Base-by-base conservation (phyloP, 352 stramenopile species). In the Phytophthora tentaculata region DNA sequence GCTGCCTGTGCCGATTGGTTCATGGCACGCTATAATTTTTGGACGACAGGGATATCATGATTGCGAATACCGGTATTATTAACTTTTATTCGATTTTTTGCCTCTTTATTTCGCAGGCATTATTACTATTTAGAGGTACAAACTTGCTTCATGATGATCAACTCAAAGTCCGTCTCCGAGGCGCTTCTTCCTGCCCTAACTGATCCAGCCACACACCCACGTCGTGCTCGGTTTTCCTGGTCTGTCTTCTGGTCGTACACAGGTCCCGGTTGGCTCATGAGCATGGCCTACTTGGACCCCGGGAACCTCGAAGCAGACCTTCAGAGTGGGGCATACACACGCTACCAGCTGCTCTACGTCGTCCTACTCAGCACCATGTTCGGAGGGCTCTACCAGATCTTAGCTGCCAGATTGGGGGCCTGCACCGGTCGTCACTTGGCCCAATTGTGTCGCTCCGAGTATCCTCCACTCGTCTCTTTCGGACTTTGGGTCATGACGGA, bases 281-380 rank as follows among this genome's bases (percentile, higher is more conserved):
- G 78, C 62, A 91, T 97, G 66, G 92, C 94, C 13, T 98, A 98
- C 59, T 64, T 98, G 32, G 94, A 98, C 73, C 94, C 92, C 0
- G 91, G 90, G 9, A 98, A 98, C 69, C 91, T 98, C 47, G 91
- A 98, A 61, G 91, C 90, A 10, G 92, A 98, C 64, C 84, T 98
- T 55, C 92, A 98, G 66, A 93, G 82, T 37, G 92, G 92, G 32
- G 83, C 80, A 12, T 97, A 94, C 50, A 84, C 85, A 12, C 77
- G 82, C 59, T 97, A 97, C 61, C 78, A 83, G 24, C 74, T 95
- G 45, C 74, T 98, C 5, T 98, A 93, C 75, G 83, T 95, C 12
- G 69, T 98, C 41, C 84, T 96, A 63, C 79, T 96, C 67, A 90
- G 86, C 20, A 91, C 89, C 13, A 24, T 96, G 5, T 73, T 95